Evolutionary conservation across 495 filamentous ascomycete species (phyloP), one percentile per base, ranked within the genome.

Genomic region (Podospora anserina): DNA sequence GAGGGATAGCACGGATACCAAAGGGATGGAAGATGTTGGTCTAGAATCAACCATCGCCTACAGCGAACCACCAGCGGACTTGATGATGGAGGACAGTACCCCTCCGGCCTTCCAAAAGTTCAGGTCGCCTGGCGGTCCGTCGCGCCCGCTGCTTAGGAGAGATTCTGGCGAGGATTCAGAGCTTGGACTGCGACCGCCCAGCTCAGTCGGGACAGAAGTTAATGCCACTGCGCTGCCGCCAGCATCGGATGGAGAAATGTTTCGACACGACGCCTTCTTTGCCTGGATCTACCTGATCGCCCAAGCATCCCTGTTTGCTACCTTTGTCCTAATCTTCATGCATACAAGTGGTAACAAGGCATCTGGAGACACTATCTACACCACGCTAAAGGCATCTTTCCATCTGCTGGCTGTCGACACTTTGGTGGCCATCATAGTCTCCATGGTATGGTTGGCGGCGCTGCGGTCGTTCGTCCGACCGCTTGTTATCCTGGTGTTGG

Each of bases 31-130:
- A 13, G 96, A 99, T 79, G 84, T 99, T 55, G 91, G 92, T 20
- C 84, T 99, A 32, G 92, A 96, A 55, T 87, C 85, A 6, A 82
- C 80, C 0, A 82, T 84, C 18, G 83, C 88, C 34, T 81, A 82
- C 44, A 82, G 83, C 68, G 86, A 88, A 5, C 86, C 88, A 13
- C 86, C 89, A 11, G 84, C 84, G 28, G 88, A 87, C 68, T 79
- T 88, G 65, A 82, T 81, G 70, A 79, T 84, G 62, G 86, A 89
- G 69, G 77, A 91, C 68, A 88, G 91, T 63, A 85, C 88, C 53
- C 91, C 93, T n/a, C 91, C 94, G 23, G 88, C 93, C 11, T 91
- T 96, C 70, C 95, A 98, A 73, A 86, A 90, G 69, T 97, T 97
- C 77, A 77, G 78, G 66, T 77, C 78, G n/a, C 59, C 74, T 4